Conservation (phyloP, 2,329 filamentous ascomycete species). For the Madurella mycetomatis region DNA sequence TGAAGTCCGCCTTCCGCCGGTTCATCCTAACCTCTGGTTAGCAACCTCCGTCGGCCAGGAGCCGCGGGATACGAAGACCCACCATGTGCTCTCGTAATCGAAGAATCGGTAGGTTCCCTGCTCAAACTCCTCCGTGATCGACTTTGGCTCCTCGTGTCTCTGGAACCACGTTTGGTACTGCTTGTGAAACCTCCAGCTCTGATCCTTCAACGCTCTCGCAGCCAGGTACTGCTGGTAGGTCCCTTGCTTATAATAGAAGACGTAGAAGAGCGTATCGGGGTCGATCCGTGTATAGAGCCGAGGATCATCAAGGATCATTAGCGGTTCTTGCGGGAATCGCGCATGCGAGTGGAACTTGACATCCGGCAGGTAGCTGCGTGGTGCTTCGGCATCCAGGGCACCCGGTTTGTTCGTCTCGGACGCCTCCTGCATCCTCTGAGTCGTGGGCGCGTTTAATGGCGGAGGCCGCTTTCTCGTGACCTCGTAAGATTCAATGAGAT, state of each 20-base stretch:
- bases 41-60: background rate
- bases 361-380: conserved; percentile 78
- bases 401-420: conserved; percentile 74
- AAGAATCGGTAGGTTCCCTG: conserved; percentile 99
- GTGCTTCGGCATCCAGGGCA: conserved; percentile 72
- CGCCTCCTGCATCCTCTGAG: conserved; percentile 68
- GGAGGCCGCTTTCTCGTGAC: conserved; percentile 67
- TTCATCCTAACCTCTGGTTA: conserved; percentile 74
- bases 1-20: conserved; percentile 93
- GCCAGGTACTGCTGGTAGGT: conserved; percentile 94
- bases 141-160: conserved; percentile 95
- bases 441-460: conserved; percentile 58
- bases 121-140: conserved; percentile 97
- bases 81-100: conserved; percentile 99
- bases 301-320: conserved; percentile 87
- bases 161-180: conserved; percentile 99
- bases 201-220: conserved; percentile 93
- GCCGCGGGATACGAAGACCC: conserved; percentile 35
- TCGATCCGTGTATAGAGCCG: conserved; percentile 85
- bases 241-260: conserved; percentile 98
- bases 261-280: conserved; percentile 94
- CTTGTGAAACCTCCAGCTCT: conserved; percentile 99
- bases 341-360: conserved; percentile 63
- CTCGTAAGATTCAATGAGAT: conserved; percentile 88
- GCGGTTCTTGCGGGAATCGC: conserved; percentile 89